Evolutionary conservation across 2,329 filamentous ascomycete genomes (phyloP).

Genomic region (Fusarium fracticaudum): DNA sequence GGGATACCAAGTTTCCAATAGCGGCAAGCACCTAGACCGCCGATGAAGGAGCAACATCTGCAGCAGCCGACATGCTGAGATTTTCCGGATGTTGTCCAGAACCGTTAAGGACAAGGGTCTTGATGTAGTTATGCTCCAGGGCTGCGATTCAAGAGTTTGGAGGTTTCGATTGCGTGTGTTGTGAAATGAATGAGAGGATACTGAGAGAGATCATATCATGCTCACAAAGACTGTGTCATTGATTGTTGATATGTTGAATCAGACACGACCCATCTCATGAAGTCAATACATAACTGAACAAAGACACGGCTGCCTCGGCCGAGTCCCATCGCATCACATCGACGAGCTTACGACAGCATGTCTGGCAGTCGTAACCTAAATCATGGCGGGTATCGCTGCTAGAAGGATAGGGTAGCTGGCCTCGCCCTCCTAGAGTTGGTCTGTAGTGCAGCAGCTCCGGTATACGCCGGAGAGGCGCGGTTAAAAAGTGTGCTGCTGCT

Average conservation of each 20-base stretch:
- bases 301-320: conserved; percentile 11
- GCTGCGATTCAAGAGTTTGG: neutral
- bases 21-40: conserved; percentile 34
- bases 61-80: conserved; percentile 22
- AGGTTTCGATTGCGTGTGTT: neutral
- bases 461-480: conserved; percentile 28
- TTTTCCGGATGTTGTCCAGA: conserved; percentile 19
- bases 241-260: neutral
- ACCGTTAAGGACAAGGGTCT: conserved; percentile 15
- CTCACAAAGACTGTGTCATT: neutral
- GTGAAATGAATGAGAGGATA: neutral
- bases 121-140: neutral
- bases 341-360: conserved; percentile 20
- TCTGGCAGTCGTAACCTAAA: conserved; percentile 12
- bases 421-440: conserved; percentile 9
- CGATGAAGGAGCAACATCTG: conserved; percentile 16
- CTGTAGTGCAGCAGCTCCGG: conserved; percentile 19
- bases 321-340: neutral
- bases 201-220: neutral
- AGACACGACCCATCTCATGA: neutral
- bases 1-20: conserved; percentile 26
- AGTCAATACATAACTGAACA: conserved; percentile 14
- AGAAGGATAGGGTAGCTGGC: conserved; percentile 13
- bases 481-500: conserved; percentile 1
- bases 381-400: conserved; percentile 23